Evolutionary conservation across 345 rosid species (phyloP), one percentile per base, ranked within the genome.

Genomic region (Carallia brachiata): DNA sequence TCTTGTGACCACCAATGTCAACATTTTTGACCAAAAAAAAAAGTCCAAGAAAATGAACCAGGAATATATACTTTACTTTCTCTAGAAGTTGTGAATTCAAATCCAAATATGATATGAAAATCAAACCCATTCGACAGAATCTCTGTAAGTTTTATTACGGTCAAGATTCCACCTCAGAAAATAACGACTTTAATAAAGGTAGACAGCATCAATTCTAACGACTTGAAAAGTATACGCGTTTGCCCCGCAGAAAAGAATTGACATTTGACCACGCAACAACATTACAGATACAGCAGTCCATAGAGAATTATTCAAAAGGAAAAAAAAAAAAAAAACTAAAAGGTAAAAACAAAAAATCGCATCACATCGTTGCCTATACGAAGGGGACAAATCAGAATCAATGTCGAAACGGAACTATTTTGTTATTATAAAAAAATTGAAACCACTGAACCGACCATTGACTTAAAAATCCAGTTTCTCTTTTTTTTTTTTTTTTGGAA

Each of bases 331-430:
- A 27, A 72, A 73, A 68, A 73, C 59, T 62, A 63, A 47, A 61
- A 53, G 68, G 70, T 36, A 63, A 36, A 73, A 75, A 55, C 63
- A 63, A 62, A 59, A 54, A 56, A 10, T 0, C 6, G 67, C n/a
- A 71, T 76, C 79, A 66, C 78, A 77, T 79, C 78, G 69, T 63
- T 63, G 73, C 70, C 27, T 66, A 61, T 57, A 36, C 70, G 62
- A 63, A 39, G 68, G 32, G 52, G 54, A 67, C 55, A 70, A 23
- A 63, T 62, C 63, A 65, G 54, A 73, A 57, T 66, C 70, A 60
- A 67, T 39, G 59, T 68, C 63, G 54, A 75, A 75, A 55, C 6
- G 15, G 15, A 55, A 55, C 52, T 37, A 40, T 55, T 64, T 53
- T 50, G 72, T 75, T 19, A 72, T 70, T 61, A 54, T n/a, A 69